Evolutionary conservation across 306 rosid genomes (phyloP).

Genomic region (Corylus avellana): DNA sequence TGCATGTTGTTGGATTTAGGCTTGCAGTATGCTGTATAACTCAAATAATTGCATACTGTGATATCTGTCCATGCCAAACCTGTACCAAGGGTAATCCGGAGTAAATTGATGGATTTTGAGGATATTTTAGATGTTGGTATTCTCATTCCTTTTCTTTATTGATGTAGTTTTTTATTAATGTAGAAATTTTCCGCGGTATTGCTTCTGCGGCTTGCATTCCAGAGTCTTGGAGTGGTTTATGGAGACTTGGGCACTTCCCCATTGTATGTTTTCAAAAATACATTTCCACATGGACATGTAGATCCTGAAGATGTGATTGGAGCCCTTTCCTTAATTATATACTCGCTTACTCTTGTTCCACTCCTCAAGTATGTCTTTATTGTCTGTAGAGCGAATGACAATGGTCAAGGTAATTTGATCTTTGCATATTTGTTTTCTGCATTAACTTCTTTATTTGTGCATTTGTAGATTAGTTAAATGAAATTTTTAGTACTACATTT

Average conservation of each 20-base stretch:
- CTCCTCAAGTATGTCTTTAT: slow-evolving; percentile 88
- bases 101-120: neutral
- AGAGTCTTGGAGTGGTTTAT: slow-evolving; percentile 97
- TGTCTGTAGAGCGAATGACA: slow-evolving; percentile 92
- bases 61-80: neutral
- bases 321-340: slow-evolving; percentile 94
- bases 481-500: neutral
- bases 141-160: slow-evolving; percentile 22
- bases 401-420: slow-evolving; percentile 83
- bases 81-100: neutral
- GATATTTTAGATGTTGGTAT: neutral
- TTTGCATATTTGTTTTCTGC: neutral
- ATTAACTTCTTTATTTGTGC: neutral
- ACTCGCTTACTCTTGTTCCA: slow-evolving; percentile 93
- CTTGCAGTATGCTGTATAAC: neutral
- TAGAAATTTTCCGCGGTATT: slow-evolving; percentile 81
- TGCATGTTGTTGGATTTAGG: neutral
- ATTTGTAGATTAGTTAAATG: neutral
- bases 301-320: slow-evolving; percentile 84
- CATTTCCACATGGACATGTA: slow-evolving; percentile 64
- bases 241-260: slow-evolving; percentile 99
- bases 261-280: slow-evolving; percentile 89
- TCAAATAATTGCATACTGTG: neutral
- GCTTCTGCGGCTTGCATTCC: slow-evolving; percentile 93
- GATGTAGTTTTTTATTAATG: slow-evolving; percentile 35